A percentile compares a stretch with the other conserved stretches of the same genome.
phyloP scores from a whole-genome alignment of 192 early-diverging fungal species.

The Coemansia erecta region DNA sequence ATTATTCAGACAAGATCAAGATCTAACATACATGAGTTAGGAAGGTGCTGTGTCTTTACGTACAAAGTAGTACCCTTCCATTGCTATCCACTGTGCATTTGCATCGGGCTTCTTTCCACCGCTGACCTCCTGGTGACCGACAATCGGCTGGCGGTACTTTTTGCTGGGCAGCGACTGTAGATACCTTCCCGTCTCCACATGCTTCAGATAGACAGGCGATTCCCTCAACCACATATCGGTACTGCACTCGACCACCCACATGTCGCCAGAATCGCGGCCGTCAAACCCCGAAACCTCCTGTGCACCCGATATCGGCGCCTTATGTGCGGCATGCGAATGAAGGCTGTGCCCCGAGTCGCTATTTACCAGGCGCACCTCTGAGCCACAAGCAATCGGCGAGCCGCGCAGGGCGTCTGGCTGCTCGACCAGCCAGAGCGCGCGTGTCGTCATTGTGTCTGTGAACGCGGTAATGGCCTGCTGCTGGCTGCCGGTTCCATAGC shows the following conservation, averaged over 20 bases:
- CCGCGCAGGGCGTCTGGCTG: slow-evolving; percentile 10
- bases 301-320: slow-evolving; percentile 41
- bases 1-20: no score
- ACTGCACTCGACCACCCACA: slow-evolving; percentile 46
- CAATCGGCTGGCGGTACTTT: slow-evolving; percentile 47
- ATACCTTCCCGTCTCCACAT: slow-evolving; percentile 36
- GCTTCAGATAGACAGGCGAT: slow-evolving; percentile 26
- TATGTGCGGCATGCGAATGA: slow-evolving; percentile 43
- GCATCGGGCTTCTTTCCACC: slow-evolving; percentile 33
- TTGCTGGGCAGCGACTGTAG: slow-evolving; percentile 37
- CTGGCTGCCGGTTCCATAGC: slow-evolving; percentile 53
- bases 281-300: slow-evolving; percentile 54
- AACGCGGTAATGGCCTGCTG: slow-evolving; percentile 48
- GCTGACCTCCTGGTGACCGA: slow-evolving; percentile 49
- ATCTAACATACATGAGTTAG: no score
- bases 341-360: slow-evolving; percentile 42
- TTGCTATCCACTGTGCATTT: slow-evolving; percentile 47
- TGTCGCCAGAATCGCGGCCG: slow-evolving; percentile 42
- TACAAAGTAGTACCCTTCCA: slow-evolving; percentile 40
- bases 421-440: slow-evolving; percentile 36
- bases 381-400: slow-evolving; percentile 20
- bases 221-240: slow-evolving; percentile 28
- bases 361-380: slow-evolving; percentile 32
- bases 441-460: slow-evolving; percentile 18
- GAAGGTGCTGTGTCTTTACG: neutral